Evolutionary conservation across 257 asterid genomes (phyloP), one percentile per base, ranked within the genome.

Genomic region (Solanum dulcamara): DNA sequence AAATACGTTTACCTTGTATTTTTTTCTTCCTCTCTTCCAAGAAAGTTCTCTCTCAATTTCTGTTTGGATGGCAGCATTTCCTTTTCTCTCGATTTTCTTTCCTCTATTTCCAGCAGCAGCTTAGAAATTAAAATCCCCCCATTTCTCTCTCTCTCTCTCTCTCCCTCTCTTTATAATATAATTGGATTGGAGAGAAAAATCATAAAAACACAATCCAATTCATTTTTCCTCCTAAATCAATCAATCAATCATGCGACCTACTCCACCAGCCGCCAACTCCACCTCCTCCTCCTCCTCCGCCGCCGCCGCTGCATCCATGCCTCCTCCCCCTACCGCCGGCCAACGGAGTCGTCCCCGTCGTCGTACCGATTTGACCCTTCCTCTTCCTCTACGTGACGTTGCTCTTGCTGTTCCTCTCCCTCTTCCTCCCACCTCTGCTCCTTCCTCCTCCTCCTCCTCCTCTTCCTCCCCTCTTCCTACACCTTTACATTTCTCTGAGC

Each of bases 401-500:
- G 84, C 92, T 84, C 88, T 91, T 0, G 98, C 98, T 1, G 98
- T 95, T 0, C 98, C 98, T 33, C 96, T 94, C 33, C 97, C 98
- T 18, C 92, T 91, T 2, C 94, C 91, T 0, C 93, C 94, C 15
- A 20, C 85, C 14, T 81, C 85, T 10, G 50, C 85, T n/a, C 79
- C 87, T 50, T 81, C 90, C 28, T 81, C 87, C 50, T 77, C 91
- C n/a, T 66, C 91, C 18, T 22, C 89, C 17, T 20, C 88, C 44
- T 72, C 88, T 37, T 3, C 88, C 81, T 37, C 87, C 80, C 30
- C 86, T 55, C 48, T 87, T 50, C 84, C 57, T 37, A 86, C 84
- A 28, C 94, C 89, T 33, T 82, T 91, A 4, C 85, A 87, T 50
- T 93, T 93, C 93, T 88, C 93, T 80, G 91, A 94, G 84, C 97